Evolutionary conservation across 2,329 filamentous ascomycete genomes (phyloP), one percentile per base, ranked within the genome.

Genomic region (Exophiala sp.): DNA sequence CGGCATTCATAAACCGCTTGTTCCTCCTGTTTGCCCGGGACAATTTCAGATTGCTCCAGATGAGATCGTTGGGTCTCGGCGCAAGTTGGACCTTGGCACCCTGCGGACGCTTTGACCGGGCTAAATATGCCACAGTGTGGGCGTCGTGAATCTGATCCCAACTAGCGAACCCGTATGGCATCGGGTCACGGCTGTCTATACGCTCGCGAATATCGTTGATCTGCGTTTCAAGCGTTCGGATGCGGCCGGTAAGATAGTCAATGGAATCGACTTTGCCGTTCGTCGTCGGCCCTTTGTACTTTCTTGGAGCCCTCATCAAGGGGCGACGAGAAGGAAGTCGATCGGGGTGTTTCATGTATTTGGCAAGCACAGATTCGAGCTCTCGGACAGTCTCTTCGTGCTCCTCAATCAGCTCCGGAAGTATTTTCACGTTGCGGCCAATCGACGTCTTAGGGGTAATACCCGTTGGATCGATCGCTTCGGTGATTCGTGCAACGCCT

Each of bases 131-230:
- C 55, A 95, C 89, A 16, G 80, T 80, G 64, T 98, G 93, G 0
- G 93, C 88, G 60, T 95, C 87, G 50, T 83, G 77, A 48, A 98
- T 94, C 35, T 83, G 84, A 35, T 91, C 82, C 70, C 93, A 98
- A 61, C 88, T 96, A 7, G 91, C 90, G 65, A 98, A 98, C 0
- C 93, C 93, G 64, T 90, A 98, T 0, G 88, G 78, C 78, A 95
- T 85, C 13, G 90, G 85, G 64, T 91, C 88, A 43, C 90, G 82
- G 66, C 84, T 88, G 68, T 97, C 91, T 6, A 98, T 82, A 1
- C 82, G 82, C 32, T 81, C 78, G 10, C 93, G 82, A 1, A 90
- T 85, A 56, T 93, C 82, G 63, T 86, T 88, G 68, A 98, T 89
- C 64, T 94, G 81, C 9, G 81, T 68, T 65, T 97, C 91, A 29